A percentile compares a stretch with the other conserved stretches of the same genome.
Conservation (phyloP, 2,329 filamentous ascomycete species). For the Ceratocystis albifundus region DNA sequence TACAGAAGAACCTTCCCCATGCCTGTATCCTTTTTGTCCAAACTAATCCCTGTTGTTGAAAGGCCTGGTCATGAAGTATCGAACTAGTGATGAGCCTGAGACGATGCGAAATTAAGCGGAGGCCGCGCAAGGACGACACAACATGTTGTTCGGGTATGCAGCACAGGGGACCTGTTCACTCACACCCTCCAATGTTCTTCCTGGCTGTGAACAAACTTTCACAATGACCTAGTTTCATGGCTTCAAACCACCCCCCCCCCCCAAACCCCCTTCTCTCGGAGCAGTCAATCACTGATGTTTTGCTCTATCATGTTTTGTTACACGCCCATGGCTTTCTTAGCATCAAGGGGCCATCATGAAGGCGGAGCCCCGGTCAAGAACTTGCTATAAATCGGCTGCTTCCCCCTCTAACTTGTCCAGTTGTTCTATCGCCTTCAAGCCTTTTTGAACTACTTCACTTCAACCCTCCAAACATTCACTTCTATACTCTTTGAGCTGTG, state of each 20-base stretch:
- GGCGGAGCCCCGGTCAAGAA: neutral
- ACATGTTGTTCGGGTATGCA: neutral
- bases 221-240: neutral
- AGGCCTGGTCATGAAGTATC: neutral
- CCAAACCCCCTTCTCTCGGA: neutral
- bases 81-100: neutral
- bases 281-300: neutral
- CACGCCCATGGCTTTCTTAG: neutral
- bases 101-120: slow-evolving; percentile 9
- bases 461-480: slow-evolving; percentile 5
- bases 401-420: neutral
- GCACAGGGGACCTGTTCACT: neutral
- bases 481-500: slow-evolving; percentile 8
- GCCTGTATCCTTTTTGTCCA: neutral
- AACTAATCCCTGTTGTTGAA: neutral
- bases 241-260: neutral
- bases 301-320: neutral
- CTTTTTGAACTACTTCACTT: slow-evolving; percentile 12
- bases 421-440: slow-evolving; percentile 2
- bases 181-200: neutral
- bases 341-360: neutral
- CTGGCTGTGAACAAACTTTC: neutral
- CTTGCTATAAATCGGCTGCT: slow-evolving; percentile 1
- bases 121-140: neutral
- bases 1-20: too few relatives aligned